Percentiles rank a stretch among this genome's conserved stretches.
Evolutionary conservation across 2,329 filamentous ascomycete species (phyloP).

Genomic region (Zasmidium citrigriseum): DNA sequence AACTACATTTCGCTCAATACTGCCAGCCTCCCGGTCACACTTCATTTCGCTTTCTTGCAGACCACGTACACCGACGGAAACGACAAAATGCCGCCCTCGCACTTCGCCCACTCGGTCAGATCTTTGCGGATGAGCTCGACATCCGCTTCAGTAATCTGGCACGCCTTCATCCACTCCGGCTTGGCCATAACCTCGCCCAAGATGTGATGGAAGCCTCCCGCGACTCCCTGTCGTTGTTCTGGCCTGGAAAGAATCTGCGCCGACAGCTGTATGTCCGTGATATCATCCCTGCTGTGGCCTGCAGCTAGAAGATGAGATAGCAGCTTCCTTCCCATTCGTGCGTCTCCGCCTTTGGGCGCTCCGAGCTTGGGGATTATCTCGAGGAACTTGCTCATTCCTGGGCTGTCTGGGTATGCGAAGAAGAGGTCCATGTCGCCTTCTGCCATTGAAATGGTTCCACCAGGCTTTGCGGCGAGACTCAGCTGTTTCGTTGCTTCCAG

Average conservation of each 20-base stretch:
- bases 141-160: slow-evolving; percentile 3
- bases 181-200: slow-evolving; percentile 6
- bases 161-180: slow-evolving; percentile 5
- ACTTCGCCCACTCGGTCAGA: slow-evolving; percentile 9
- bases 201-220: slow-evolving; percentile 5
- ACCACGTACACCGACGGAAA: slow-evolving; percentile 6
- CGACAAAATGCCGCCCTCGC: slow-evolving; percentile 9
- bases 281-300: slow-evolving; percentile 6
- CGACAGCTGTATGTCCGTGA: background rate
- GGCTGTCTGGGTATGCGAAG: slow-evolving; percentile 10
- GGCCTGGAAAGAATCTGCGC: background rate
- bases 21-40: no score
- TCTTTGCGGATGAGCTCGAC: slow-evolving; percentile 8
- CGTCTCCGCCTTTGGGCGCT: slow-evolving; percentile 8
- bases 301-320: slow-evolving; percentile 6
- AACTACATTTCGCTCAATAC: background rate
- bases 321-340: slow-evolving; percentile 6
- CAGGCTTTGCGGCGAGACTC: slow-evolving; percentile 5
- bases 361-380: slow-evolving; percentile 13
- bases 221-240: slow-evolving; percentile 1
- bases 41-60: background rate
- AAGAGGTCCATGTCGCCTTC: slow-evolving; percentile 18
- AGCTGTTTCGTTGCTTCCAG: slow-evolving; percentile 6
- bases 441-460: slow-evolving; percentile 5
- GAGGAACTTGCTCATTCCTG: slow-evolving; percentile 11